Percentiles rank a stretch among this genome's conserved stretches.
Conservation (phyloP, 768 basidiomycete genomes). For the Agrocybe praecox region DNA sequence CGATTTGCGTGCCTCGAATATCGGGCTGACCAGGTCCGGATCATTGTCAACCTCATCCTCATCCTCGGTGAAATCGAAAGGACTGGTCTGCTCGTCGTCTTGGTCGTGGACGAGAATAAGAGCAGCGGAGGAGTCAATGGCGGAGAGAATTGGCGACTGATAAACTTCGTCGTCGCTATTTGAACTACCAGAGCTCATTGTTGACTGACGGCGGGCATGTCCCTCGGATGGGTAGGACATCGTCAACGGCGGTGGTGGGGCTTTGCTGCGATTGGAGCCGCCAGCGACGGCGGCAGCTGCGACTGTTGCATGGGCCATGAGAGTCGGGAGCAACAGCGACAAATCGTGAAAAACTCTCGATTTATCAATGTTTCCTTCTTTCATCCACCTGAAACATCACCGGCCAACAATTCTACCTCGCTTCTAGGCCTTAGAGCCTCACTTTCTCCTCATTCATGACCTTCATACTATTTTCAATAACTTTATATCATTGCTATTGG, state of each 20-base stretch:
- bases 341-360: background rate
- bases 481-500: too few species aligned
- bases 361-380: background rate
- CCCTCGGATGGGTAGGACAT: slow-evolving; percentile 11
- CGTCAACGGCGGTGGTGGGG: slow-evolving; percentile 15
- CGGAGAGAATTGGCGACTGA: slow-evolving; percentile 25
- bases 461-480: too few species aligned
- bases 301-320: slow-evolving; percentile 18
- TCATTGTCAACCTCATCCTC: slow-evolving; percentile 43
- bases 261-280: slow-evolving; percentile 11
- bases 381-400: background rate
- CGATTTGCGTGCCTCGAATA: slow-evolving; percentile 43
- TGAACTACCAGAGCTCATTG: slow-evolving; percentile 26
- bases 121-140: slow-evolving; percentile 48
- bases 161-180: slow-evolving; percentile 23
- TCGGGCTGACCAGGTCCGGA: slow-evolving; percentile 46
- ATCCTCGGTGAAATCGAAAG: slow-evolving; percentile 39
- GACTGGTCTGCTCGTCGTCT: slow-evolving; percentile 46
- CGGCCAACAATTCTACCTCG: background rate
- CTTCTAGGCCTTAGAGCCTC: background rate
- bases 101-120: slow-evolving; percentile 66
- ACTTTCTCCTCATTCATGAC: background rate
- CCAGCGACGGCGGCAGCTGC: slow-evolving; percentile 9
- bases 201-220: slow-evolving; percentile 15
- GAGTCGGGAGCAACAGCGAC: slow-evolving; percentile 17